Conservation (phyloP, 371 early-diverging fungal genomes). For the Dipsacomyces acuminosporus region DNA sequence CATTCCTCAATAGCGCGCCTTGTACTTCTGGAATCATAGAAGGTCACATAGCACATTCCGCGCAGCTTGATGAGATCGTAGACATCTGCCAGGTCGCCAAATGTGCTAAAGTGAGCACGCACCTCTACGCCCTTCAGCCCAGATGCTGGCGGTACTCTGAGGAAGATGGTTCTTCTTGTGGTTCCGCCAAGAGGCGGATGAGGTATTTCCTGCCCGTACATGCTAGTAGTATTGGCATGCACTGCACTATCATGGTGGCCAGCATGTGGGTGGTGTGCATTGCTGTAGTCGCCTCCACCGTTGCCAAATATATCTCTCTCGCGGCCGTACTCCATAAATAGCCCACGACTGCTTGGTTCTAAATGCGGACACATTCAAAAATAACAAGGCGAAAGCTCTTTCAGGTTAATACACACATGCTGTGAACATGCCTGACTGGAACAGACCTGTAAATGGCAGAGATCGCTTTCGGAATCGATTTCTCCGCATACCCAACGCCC, state of each 20-base stretch:
- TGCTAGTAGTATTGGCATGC: background rate
- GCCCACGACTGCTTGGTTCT: background rate
- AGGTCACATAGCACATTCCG: slow-evolving; percentile 29
- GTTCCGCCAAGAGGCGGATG: background rate
- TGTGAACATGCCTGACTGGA: too few species aligned
- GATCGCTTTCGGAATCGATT: too few species aligned
- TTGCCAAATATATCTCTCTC: background rate
- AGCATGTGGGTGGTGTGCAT: background rate
- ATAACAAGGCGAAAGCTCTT: too few species aligned
- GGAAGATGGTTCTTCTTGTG: slow-evolving; percentile 22
- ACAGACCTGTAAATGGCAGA: too few species aligned
- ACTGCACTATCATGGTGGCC: background rate
- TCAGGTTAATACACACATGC: too few species aligned
- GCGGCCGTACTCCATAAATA: background rate
- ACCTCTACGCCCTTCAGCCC: background rate
- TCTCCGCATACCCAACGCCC: too few species aligned
- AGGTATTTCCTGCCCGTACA: background rate
- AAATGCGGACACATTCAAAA: background rate
- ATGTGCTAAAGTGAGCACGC: slow-evolving; percentile 6
- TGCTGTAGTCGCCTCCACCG: background rate
- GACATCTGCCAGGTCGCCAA: slow-evolving; percentile 22
- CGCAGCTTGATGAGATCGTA: slow-evolving; percentile 2
- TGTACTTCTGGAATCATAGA: slow-evolving; percentile 23
- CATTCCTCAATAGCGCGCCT: slow-evolving; percentile 1
- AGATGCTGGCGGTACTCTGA: background rate